Evolutionary conservation across 2,329 filamentous ascomycete genomes (phyloP).

Genomic region (Trichoderma arundinaceum): DNA sequence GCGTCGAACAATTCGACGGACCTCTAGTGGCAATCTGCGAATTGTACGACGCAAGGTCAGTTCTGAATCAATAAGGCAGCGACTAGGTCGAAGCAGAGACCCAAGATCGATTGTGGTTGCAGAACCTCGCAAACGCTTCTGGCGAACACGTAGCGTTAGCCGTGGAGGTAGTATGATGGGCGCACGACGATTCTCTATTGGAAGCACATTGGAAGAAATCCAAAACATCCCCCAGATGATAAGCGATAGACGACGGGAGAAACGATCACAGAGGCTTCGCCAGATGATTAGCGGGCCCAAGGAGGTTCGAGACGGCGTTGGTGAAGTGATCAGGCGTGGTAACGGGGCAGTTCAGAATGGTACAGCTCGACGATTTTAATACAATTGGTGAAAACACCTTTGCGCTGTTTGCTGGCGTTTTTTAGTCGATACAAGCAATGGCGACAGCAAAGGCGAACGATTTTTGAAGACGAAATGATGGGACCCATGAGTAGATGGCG

Average conservation of each 20-base stretch:
- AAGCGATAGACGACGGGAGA: slow-evolving; percentile 64
- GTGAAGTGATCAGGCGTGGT: slow-evolving; percentile 59
- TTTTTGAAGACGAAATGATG: slow-evolving; percentile 27
- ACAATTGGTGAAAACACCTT: neutral
- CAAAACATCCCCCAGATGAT: slow-evolving; percentile 60
- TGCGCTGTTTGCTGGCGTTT: neutral
- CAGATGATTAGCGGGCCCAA: slow-evolving; percentile 65
- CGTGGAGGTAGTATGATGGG: slow-evolving; percentile 38
- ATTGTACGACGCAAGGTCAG: slow-evolving; percentile 62
- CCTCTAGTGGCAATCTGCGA: slow-evolving; percentile 63
- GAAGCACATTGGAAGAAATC: slow-evolving; percentile 58
- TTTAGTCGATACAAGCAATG: slow-evolving; percentile 8
- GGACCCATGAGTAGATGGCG: slow-evolving; percentile 10
- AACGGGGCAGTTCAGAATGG: slow-evolving; percentile 32
- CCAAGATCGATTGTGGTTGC: slow-evolving; percentile 45
- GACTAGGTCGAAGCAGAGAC: slow-evolving; percentile 39
- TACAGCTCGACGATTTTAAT: slow-evolving; percentile 13
- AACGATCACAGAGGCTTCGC: slow-evolving; percentile 62
- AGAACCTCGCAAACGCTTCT: slow-evolving; percentile 39
- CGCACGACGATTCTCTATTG: slow-evolving; percentile 47
- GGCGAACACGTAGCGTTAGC: slow-evolving; percentile 43
- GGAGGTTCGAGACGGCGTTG: slow-evolving; percentile 64
- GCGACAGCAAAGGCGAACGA: neutral
- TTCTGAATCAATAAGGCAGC: slow-evolving; percentile 48
- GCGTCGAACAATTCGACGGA: slow-evolving; percentile 63